phyloP scores from a whole-genome alignment of 495 filamentous ascomycete genomes.

The Ascobolus immersus region DNA sequence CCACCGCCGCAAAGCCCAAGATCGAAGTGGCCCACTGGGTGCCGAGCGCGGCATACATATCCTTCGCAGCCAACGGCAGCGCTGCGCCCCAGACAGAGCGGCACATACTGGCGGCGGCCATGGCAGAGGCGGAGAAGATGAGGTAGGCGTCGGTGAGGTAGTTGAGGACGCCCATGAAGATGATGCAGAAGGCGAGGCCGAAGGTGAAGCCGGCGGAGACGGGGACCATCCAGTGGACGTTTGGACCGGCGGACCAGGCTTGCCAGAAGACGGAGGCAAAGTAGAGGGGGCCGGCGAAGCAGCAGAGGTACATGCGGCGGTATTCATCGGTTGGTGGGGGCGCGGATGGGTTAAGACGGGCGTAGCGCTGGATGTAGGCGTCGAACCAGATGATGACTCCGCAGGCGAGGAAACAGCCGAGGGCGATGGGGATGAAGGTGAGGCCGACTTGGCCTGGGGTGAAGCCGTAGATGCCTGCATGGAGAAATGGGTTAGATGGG shows the following conservation, averaged over 20 bases:
- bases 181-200: slow-evolving; percentile 39
- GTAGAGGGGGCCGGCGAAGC: slow-evolving; percentile 36
- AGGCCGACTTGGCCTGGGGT: slow-evolving; percentile 22
- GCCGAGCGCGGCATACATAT: slow-evolving; percentile 10
- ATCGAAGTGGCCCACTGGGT: slow-evolving; percentile 12
- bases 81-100: slow-evolving; percentile 37
- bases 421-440: slow-evolving; percentile 24
- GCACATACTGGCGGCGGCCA: slow-evolving; percentile 35
- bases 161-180: slow-evolving; percentile 45
- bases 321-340: slow-evolving; percentile 25
- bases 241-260: slow-evolving; percentile 33
- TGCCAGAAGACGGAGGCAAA: slow-evolving; percentile 44
- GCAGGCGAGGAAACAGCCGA: slow-evolving; percentile 22
- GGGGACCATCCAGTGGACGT: slow-evolving; percentile 37
- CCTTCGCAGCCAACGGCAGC: slow-evolving; percentile 21
- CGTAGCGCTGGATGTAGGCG: slow-evolving; percentile 22
- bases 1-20: slow-evolving; percentile 10
- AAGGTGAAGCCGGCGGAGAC: slow-evolving; percentile 39
- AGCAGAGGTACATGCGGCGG: slow-evolving; percentile 40
- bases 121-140: slow-evolving; percentile 43
- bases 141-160: slow-evolving; percentile 58
- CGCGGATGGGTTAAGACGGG: slow-evolving; percentile 5
- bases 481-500: neutral
- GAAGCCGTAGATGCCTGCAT: slow-evolving; percentile 21
- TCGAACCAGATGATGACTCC: slow-evolving; percentile 29